Evolutionary conservation across 1,284 basidiomycete genomes (phyloP), one percentile per base, ranked within the genome.

Genomic region (Tylopilus sp.): DNA sequence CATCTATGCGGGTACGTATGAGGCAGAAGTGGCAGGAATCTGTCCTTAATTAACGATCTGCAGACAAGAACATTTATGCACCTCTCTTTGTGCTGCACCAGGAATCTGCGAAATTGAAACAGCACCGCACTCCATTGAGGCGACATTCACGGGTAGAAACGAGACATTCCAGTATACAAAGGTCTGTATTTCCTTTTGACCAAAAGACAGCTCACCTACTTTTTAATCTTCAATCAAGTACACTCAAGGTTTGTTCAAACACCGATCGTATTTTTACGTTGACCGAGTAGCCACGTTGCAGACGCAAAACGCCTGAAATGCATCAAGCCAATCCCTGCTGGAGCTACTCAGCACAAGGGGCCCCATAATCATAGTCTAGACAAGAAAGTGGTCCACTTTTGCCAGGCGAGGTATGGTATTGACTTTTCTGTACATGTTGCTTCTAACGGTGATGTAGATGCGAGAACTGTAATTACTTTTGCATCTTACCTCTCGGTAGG

Each of bases 41-140:
- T 41, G 16, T 52, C 49, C 13, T 47, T 67, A 22, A 69, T 53
- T 15, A 2, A 44, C 19, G 29, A 63, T 67, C 3, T n/a, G 29
- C 67, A 87, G 86, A 1, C 81, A 89, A 79, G 78, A 82, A 13
- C 88, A 90, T 72, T 61, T 79, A 19, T 90, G 89, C 70, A 64
- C 69, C 12, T 74, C 77, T 0, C 51, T 75, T 2, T 90, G 89
- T 67, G 68, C 77, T 49, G 78, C 82, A 0, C 68, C 71, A 0
- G 89, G 88, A 0, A 85, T 86, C 32, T 89, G 88, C 63, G 81
- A 88, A 62, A 88, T 90, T 8, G 86, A 87, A 47, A 87, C 84
- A 0, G 78, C 83, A 1, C 89, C 89, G 0, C 82, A 86, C 62
- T 86, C 88, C 0, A 82, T 90, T 41, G 83, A 89, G 67, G 85